Evolutionary conservation across 768 basidiomycete genomes (phyloP).

Genomic region (Tulasnella sp.): DNA sequence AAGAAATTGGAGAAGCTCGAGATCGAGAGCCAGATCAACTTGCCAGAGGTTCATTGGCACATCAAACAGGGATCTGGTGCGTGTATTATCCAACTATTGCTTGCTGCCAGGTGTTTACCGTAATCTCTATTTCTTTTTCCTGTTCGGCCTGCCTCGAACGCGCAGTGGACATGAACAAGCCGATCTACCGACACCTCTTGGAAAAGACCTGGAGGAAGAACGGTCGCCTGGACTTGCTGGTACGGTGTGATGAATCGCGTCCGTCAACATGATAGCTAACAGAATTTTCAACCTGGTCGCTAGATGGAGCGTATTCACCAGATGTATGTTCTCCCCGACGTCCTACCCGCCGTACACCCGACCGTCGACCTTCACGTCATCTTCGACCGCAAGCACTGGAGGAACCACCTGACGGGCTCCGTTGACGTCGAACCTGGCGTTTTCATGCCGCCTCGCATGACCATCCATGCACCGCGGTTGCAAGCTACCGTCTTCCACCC

Average conservation of each 20-base stretch:
- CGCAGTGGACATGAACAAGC: slow-evolving; percentile 36
- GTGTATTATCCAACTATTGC: slow-evolving; percentile 27
- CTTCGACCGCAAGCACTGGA: slow-evolving; percentile 32
- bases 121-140: background rate
- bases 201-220: slow-evolving; percentile 82
- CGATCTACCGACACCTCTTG: slow-evolving; percentile 66
- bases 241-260: slow-evolving; percentile 34
- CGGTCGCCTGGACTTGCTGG: slow-evolving; percentile 76
- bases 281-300: background rate
- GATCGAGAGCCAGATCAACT: slow-evolving; percentile 72
- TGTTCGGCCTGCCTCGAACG: slow-evolving; percentile 9
- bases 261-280: background rate
- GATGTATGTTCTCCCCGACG: slow-evolving; percentile 86
- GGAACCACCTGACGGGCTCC: slow-evolving; percentile 25
- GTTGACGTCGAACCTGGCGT: slow-evolving; percentile 59
- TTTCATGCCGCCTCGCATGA: slow-evolving; percentile 62
- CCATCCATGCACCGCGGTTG: slow-evolving; percentile 53
- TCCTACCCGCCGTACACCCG: slow-evolving; percentile 63
- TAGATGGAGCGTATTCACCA: slow-evolving; percentile 92
- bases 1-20: slow-evolving; percentile 48
- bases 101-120: background rate
- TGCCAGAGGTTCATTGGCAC: slow-evolving; percentile 75
- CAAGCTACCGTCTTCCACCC: slow-evolving; percentile 73
- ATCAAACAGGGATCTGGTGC: slow-evolving; percentile 71
- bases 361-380: slow-evolving; percentile 65